Percentiles rank a stretch among this genome's conserved stretches.
Evolutionary conservation across 352 stramenopile species (phyloP).

Genomic region (Phytophthora melonis): DNA sequence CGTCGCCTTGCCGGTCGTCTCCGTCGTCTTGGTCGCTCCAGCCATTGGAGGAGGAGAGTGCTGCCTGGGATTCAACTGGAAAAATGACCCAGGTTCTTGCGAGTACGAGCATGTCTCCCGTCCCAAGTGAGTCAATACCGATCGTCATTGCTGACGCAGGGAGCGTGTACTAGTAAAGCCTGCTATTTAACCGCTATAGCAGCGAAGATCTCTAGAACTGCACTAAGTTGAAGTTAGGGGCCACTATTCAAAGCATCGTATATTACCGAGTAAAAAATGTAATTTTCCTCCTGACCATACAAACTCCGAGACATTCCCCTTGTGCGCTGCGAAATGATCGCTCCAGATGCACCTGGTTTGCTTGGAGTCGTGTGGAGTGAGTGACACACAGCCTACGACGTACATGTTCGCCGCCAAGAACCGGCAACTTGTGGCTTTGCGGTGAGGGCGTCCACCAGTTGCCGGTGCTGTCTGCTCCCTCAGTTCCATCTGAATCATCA

Average conservation of each 20-base stretch:
- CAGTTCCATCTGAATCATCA: slow-evolving; percentile 6
- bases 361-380: slow-evolving; percentile 1
- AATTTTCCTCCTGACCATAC: background rate
- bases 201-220: background rate
- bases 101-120: background rate
- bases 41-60: background rate
- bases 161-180: slow-evolving; percentile 1
- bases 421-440: slow-evolving; percentile 1
- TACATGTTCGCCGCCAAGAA: background rate
- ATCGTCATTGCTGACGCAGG: slow-evolving; percentile 11
- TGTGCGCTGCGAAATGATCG: background rate
- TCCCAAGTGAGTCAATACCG: slow-evolving; percentile 21
- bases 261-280: background rate
- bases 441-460: slow-evolving; percentile 1
- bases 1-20: slow-evolving; percentile 25
- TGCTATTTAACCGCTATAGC: background rate
- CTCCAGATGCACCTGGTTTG: background rate
- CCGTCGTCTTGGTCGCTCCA: slow-evolving; percentile 14
- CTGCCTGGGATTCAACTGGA: background rate
- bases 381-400: slow-evolving; percentile 2
- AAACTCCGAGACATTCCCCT: background rate
- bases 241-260: background rate
- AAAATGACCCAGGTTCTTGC: slow-evolving; percentile 1
- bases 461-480: background rate
- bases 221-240: slow-evolving; percentile 2